These are phyloP conservation scores for Pichia sp. DNA, from an alignment of 1,139 yeast genomes.

Conservation along the genomic window DNA sequence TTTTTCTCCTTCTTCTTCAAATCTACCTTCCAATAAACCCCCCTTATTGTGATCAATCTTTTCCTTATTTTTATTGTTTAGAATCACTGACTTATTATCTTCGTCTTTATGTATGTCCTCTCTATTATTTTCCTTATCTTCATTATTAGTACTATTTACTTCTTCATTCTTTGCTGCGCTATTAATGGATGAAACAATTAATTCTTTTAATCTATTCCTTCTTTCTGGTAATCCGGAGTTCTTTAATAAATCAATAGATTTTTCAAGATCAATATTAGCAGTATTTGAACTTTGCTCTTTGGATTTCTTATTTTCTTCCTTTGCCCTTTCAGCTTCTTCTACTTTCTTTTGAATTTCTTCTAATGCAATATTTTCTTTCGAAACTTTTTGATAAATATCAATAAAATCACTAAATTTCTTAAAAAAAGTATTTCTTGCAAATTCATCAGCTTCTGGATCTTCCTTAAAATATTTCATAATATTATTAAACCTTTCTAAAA, in stretches of 20 bases:
- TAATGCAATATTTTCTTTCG: conserved; percentile 64
- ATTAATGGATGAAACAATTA: conserved; percentile 12
- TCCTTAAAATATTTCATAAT: conserved; percentile 75
- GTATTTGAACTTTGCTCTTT: conserved; percentile 27
- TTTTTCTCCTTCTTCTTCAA: background rate
- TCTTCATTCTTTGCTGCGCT: conserved; percentile 5
- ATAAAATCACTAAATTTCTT: conserved; percentile 72
- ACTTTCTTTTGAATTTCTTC: conserved; percentile 78
- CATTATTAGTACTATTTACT: background rate
- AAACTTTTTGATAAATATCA: conserved; percentile 68
- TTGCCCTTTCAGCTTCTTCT: conserved; percentile 63
- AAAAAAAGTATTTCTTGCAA: conserved; percentile 68
- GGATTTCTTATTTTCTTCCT: conserved; percentile 40
- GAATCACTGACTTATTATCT: too few relatives aligned
- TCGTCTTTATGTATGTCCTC: too few relatives aligned
- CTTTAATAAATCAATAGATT: conserved; percentile 62
- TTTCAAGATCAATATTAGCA: conserved; percentile 58
- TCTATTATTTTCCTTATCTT: background rate
- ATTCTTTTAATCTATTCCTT: conserved; percentile 14
- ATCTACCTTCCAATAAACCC: too few relatives aligned
- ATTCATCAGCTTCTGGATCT: conserved; percentile 56
- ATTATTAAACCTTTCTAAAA: conserved; percentile 62
- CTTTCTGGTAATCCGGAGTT: conserved; percentile 62
- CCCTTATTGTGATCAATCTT: too few relatives aligned
- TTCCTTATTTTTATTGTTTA: too few relatives aligned